Base-by-base conservation (phyloP, 2,329 filamentous ascomycete genomes). In the Calonectria crousiana region DNA sequence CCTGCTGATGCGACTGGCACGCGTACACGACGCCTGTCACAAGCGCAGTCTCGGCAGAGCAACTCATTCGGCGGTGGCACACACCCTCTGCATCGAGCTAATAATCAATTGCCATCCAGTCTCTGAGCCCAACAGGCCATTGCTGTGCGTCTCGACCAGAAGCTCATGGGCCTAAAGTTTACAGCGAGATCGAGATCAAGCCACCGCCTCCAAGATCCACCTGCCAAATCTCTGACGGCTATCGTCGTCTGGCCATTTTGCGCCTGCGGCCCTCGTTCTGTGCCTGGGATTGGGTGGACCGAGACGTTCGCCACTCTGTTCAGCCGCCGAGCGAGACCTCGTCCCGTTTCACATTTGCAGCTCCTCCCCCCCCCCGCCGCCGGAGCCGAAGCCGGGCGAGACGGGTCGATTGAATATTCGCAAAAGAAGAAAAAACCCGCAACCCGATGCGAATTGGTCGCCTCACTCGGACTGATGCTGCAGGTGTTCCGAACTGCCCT, bases 151-250 rank as follows among this genome's bases (percentile, higher is more conserved):
- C 77, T 78, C 51, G 73, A 76, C 68, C 68, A 70, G 58, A 58
- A 49, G 38, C 38, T 49, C 64, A 52, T 73, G 70, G 58, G 51
- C 13, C 36, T 23, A 60, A 51, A 68, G 51, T 13, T n/a, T 47
- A 34, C 52, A 51, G 64, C 44, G 53, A 67, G 67, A 79, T 80
- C 78, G 74, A 77, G 77, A 79, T 80, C 65, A 69, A 75, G 77
- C 78, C 78, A 78, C 74, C 64, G 41, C 64, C 67, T 32, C 56
- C 67, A 77, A 78, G 76, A 78, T 80, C 74, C 75, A 73, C 77
- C 71, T 70, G 52, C 77, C 71, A 76, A 75, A 75, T 65, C 69
- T 68, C 74, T 76, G 78, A 80, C 32, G 32, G 32, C 32, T 2
- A 2, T 34, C 32, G 32, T 34, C 32, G 32, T 34, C 32, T 78